Conservation (phyloP, 73 alveolate genomes). For the Uronychia setigera region DNA sequence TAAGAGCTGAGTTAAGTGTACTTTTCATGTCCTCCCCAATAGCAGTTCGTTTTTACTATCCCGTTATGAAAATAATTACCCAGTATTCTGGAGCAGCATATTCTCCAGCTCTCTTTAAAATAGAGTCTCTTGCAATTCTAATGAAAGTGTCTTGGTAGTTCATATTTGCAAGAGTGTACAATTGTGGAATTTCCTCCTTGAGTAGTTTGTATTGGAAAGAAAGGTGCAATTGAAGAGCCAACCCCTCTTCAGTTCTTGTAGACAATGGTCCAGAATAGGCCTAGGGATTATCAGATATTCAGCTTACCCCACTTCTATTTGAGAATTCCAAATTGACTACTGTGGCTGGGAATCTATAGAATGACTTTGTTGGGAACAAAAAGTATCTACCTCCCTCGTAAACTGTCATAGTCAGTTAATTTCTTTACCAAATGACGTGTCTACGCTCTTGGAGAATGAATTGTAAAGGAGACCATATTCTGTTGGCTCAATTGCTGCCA, state of each 20-base stretch:
- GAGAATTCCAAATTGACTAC: slow-evolving; percentile 80
- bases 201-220: slow-evolving; percentile 82
- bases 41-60: slow-evolving; percentile 4
- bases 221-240: slow-evolving; percentile 72
- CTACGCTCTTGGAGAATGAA: slow-evolving; percentile 55
- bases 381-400: slow-evolving; percentile 83
- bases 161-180: slow-evolving; percentile 69
- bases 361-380: slow-evolving; percentile 74
- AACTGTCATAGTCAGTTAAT: slow-evolving; percentile 17
- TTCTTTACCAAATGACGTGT: slow-evolving; percentile 6
- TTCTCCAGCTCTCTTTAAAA: slow-evolving; percentile 65
- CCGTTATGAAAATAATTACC: slow-evolving; percentile 1
- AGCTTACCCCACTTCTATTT: slow-evolving; percentile 65
- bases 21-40: slow-evolving; percentile 62
- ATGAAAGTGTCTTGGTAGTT: slow-evolving; percentile 65
- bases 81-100: slow-evolving; percentile 74
- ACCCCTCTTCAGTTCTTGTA: slow-evolving; percentile 76
- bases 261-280: slow-evolving; percentile 57
- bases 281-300: background rate
- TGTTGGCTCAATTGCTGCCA: slow-evolving; percentile 56
- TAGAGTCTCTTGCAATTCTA: slow-evolving; percentile 68
- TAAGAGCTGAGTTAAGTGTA: slow-evolving; percentile 60
- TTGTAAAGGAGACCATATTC: slow-evolving; percentile 73
- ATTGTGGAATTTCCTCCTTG: slow-evolving; percentile 71
- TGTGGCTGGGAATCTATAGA: slow-evolving; percentile 80